Conservation (phyloP, 2,329 filamentous ascomycete species). For the Sporothrix curviconia region DNA sequence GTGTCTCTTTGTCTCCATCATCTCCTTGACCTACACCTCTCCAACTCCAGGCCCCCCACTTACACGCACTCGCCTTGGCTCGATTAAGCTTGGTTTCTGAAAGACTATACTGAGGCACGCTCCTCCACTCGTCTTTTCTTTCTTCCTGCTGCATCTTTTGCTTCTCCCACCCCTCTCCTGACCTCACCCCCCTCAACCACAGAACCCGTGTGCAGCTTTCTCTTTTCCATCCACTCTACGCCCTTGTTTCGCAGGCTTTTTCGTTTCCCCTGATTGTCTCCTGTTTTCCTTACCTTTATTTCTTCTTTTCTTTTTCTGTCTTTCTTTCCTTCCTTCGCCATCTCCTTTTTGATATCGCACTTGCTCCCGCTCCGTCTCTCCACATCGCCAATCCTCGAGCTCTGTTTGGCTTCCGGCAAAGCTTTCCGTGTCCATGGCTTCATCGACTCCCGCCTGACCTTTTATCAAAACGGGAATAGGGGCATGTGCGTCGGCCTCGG, state of each 20-base stretch:
- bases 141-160: not conserved
- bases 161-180: no score
- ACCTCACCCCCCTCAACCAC: not conserved
- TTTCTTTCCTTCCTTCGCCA: slow-evolving; percentile 15
- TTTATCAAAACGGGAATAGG: slow-evolving; percentile 8
- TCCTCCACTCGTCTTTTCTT: not conserved
- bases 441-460: slow-evolving; percentile 2
- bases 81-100: not conserved
- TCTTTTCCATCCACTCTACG: not conserved
- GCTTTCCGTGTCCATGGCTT: not conserved
- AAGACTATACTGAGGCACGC: not conserved
- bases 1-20: not conserved
- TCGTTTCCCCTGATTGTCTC: not conserved
- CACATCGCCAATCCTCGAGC: not conserved
- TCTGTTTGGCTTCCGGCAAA: not conserved
- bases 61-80: not conserved
- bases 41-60: not conserved
- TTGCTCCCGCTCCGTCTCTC: not conserved
- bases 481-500: slow-evolving; percentile 14
- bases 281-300: not conserved
- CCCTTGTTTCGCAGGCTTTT: no score
- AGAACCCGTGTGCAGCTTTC: not conserved
- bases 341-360: slow-evolving; percentile 10
- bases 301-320: not conserved
- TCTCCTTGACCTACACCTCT: not conserved